Evolutionary conservation across 2,329 filamentous ascomycete genomes (phyloP), one percentile per base, ranked within the genome.

Genomic region (Lomentospora prolificans): DNA sequence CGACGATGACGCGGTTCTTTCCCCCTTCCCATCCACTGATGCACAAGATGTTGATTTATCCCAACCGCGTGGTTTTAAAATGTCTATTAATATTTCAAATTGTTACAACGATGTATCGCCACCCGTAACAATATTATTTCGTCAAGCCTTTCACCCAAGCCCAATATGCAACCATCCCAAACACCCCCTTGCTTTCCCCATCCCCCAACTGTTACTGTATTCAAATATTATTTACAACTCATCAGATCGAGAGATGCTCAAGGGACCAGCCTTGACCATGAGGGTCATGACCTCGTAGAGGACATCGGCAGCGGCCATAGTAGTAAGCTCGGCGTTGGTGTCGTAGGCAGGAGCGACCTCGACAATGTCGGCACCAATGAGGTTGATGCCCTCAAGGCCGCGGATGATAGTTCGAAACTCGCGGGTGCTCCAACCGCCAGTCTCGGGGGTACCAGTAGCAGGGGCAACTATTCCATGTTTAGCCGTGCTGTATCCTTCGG

Each of bases 361-460:
- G 4, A 96, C 91, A 51, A 96, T 81, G 70, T 96, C 91, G 0
- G 90, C 91, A 1, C 90, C 91, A 3, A 96, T 88, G 3, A 96
- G 72, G 65, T 96, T 95, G 67, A 96, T 68, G 0, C 76, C 80
- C 72, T 96, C 90, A 44, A 96, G 80, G 0, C 89, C 90, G 30
- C 90, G 76, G 66, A 96, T 70, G 57, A 96, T 89, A 10, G 87
- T 77, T 60, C 95, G 92, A 62, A 96, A 75, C 74, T 96, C 91
- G 53, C 90, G 77, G 19, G 87, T 95, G 4, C 89, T 94, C 90
- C 90, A 96, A 36, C 90, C 90, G 57, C 91, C 90, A 0, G 90
- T 87, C 73, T 95, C 90, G 0, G 90, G 90, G 0, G 90, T 96
- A 1, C 90, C 91, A 0, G 90, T 95, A 2, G 86, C 89, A 0